Conservation (phyloP, 2,329 filamentous ascomycete species). For the Chrysoporthe cubensis region DNA sequence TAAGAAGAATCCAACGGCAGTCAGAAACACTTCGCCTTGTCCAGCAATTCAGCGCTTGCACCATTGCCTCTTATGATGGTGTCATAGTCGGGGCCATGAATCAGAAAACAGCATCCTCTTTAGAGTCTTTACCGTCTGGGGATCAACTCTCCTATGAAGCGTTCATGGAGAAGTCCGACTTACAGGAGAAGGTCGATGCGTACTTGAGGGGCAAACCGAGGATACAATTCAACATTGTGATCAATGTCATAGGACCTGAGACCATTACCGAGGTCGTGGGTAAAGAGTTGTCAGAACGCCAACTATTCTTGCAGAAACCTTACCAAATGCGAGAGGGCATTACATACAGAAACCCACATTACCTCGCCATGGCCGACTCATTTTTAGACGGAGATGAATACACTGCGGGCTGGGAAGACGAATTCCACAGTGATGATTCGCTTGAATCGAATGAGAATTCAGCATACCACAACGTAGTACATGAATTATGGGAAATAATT, state of each 20-base stretch:
- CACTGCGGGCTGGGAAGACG: too few relatives aligned
- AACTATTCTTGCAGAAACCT: slow-evolving; percentile 32
- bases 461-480: too few relatives aligned
- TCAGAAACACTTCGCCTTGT: background rate
- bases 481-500: too few relatives aligned
- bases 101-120: background rate
- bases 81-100: slow-evolving; percentile 5
- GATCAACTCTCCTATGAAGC: slow-evolving; percentile 5
- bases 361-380: slow-evolving; percentile 24
- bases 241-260: background rate
- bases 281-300: slow-evolving; percentile 9
- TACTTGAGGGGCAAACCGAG: slow-evolving; percentile 1
- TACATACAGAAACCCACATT: slow-evolving; percentile 32
- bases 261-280: slow-evolving; percentile 1
- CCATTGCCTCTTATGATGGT: background rate
- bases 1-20: background rate
- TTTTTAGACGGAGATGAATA: slow-evolving; percentile 10
- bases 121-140: background rate
- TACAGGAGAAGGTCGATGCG: background rate
- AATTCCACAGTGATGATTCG: too few relatives aligned
- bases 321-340: slow-evolving; percentile 18
- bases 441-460: too few relatives aligned
- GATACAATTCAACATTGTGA: background rate
- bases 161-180: background rate
- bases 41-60: background rate